Conservation (phyloP, 2,329 filamentous ascomycete species). For the Phyllosticta capitalensis region DNA sequence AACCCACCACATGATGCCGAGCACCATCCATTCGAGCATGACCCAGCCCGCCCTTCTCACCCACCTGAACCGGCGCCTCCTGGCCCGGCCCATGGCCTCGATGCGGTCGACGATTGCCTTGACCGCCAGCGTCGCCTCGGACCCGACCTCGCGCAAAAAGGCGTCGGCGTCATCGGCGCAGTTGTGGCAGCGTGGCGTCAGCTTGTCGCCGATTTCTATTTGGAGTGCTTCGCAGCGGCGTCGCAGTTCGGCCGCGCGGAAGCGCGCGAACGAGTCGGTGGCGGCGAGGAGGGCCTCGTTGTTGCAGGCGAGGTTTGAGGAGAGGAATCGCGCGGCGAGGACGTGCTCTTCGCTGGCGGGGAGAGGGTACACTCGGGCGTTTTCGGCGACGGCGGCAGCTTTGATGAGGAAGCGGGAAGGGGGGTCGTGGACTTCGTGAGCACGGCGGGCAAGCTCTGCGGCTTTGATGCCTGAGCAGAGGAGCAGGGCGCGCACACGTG, state of each 20-base stretch:
- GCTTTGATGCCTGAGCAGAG: constrained; percentile 85
- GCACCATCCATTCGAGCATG: constrained; percentile 71
- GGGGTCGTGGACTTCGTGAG: constrained; percentile 36
- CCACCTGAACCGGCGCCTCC: constrained; percentile 63
- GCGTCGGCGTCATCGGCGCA: constrained; percentile 73
- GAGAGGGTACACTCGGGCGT: constrained; percentile 30
- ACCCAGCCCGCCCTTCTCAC: constrained; percentile 64
- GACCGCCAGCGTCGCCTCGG: constrained; percentile 66
- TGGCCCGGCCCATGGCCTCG: constrained; percentile 56
- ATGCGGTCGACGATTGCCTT: constrained; percentile 74
- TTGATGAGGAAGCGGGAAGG: constrained; percentile 26
- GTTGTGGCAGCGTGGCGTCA: constrained; percentile 52
- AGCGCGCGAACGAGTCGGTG: constrained; percentile 39
- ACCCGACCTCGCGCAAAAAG: constrained; percentile 65
- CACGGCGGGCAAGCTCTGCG: constrained; percentile 62
- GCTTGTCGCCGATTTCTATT: constrained; percentile 37
- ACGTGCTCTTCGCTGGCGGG: constrained; percentile 44
- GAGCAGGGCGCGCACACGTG: constrained; percentile 66
- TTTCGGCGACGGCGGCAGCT: constrained; percentile 35
- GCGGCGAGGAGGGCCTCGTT: constrained; percentile 41
- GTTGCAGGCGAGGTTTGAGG: constrained; percentile 37
- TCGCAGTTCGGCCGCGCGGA: constrained; percentile 36
- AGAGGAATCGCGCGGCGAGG: constrained; percentile 43
- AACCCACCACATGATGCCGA: constrained; percentile 88
- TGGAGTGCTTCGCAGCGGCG: constrained; percentile 35